Base-by-base conservation (phyloP, 306 rosid genomes). In the Spatholobus suberectus region DNA sequence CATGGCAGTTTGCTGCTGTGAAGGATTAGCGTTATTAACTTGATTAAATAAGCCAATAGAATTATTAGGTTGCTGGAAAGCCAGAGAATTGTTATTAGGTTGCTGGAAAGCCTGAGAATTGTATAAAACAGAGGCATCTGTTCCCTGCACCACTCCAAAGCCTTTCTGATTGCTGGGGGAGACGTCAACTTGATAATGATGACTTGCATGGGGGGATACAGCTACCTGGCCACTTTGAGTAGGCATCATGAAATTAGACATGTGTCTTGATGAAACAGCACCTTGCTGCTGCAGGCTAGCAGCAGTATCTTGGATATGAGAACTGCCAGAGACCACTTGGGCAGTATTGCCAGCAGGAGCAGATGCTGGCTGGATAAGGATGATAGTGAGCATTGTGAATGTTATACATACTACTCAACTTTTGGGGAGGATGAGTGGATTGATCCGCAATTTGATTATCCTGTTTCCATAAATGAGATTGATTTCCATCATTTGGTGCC, bases 391-490 rank as follows among this genome's bases (percentile, higher is more conserved):
- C 57, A 81, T 54, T 87, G 23, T 88, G 93, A 34, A 81, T 61
- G 86, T 87, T 91, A 86, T 82, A 90, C 77, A 86, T 89, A 89
- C 35, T 85, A 44, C 92, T 92, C 41, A 88, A 81, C 66, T 90
- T 97, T 75, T 92, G 97, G 70, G 88, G 81, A 57, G 89, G 80
- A 86, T 88, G 92, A 62, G 89, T 83, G 5, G 90, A 82, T 55
- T 81, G 92, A 78, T 91, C 92, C 37, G 86, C 89, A 83, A 82
- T 85, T 84, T 88, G 99, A 77, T 88, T 91, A 76, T 91, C 97
- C 37, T 89, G 94, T 88, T 87, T 92, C 98, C 97, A 95, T 37
- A 87, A 78, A 74, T 92, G 91, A 78, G 96, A 90, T 77, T 90
- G 90, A 69, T 79, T 85, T 81, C 83, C 90, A 67, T 87, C 92